Conservation (phyloP, 129 eudicot species). For the Flaveria brownii region DNA sequence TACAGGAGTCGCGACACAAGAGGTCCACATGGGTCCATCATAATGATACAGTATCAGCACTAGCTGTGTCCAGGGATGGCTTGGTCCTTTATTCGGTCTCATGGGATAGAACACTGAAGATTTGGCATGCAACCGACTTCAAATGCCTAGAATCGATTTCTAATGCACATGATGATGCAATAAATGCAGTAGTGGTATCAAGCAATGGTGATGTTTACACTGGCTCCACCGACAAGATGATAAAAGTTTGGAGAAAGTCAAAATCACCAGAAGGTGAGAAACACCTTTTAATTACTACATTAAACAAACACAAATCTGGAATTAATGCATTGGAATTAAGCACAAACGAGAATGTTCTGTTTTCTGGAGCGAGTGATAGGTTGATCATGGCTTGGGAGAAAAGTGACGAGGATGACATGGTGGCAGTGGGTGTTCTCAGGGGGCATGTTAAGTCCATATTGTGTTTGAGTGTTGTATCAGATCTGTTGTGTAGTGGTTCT, state of each 20-base stretch:
- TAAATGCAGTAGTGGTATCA: constrained; percentile 51
- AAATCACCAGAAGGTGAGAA: constrained; percentile 29
- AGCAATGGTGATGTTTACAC: constrained; percentile 55
- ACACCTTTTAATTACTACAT: constrained; percentile 43
- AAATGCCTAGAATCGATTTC: constrained; percentile 59
- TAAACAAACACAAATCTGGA: constrained; percentile 57
- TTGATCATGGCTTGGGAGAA: constrained; percentile 54
- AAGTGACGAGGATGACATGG: constrained; percentile 42
- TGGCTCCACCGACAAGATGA: constrained; percentile 55
- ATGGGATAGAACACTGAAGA: constrained; percentile 65
- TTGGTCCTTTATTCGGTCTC: constrained; percentile 64
- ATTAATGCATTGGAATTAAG: constrained; percentile 57
- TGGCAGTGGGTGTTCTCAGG: constrained; percentile 36
- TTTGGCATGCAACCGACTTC: constrained; percentile 55
- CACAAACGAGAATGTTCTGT: constrained; percentile 42
- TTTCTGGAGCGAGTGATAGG: constrained; percentile 61
- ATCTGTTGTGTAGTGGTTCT: constrained; percentile 61
- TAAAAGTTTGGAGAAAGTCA: constrained; percentile 51
- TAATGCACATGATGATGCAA: constrained; percentile 69
- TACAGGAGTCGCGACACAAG: constrained; percentile 52
- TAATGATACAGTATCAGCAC: constrained; percentile 56
- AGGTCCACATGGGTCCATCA: constrained; percentile 68
- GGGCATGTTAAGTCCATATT: constrained; percentile 57
- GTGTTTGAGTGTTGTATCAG: constrained; percentile 56
- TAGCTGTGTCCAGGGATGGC: constrained; percentile 49